phyloP scores from a whole-genome alignment of 306 rosid species.

The Dryas drummondii region DNA sequence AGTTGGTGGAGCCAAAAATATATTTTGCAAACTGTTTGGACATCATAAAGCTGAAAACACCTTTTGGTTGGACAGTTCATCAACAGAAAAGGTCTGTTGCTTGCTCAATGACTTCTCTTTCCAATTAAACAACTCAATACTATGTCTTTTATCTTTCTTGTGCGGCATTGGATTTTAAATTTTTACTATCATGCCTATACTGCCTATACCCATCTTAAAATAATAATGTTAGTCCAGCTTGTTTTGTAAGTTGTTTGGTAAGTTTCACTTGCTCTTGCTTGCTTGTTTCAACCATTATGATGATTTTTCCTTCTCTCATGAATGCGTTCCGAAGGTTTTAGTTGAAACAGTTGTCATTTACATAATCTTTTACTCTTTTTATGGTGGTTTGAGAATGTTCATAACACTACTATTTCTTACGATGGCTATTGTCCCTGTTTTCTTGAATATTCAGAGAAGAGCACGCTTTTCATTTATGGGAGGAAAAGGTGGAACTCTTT shows the following conservation, averaged over 20 bases:
- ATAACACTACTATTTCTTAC: neutral
- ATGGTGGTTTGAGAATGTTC: neutral
- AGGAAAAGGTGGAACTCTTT: slow-evolving; percentile 85
- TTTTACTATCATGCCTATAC: neutral
- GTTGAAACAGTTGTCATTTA: neutral
- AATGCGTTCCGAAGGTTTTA: neutral
- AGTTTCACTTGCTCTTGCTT: neutral
- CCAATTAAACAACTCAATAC: slow-evolving; percentile 12
- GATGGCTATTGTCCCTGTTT: neutral
- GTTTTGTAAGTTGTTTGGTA: neutral
- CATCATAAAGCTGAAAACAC: slow-evolving; percentile 70
- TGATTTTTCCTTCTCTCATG: neutral
- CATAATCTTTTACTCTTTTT: neutral
- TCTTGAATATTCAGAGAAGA: slow-evolving; percentile 57
- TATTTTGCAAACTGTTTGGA: slow-evolving; percentile 79
- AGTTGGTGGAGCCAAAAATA: slow-evolving; percentile 80
- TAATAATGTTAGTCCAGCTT: neutral
- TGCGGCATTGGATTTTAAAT: slow-evolving; percentile 13
- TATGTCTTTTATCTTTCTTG: slow-evolving; percentile 9
- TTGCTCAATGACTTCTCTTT: slow-evolving; percentile 18
- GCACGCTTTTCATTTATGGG: slow-evolving; percentile 99
- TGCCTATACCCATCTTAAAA: neutral
- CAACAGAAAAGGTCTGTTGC: slow-evolving; percentile 74
- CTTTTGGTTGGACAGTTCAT: slow-evolving; percentile 98
- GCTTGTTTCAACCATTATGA: neutral